Percentiles rank a stretch among this genome's conserved stretches.
Conservation (phyloP, 257 asterid species). For the Nicotiana undulata region DNA sequence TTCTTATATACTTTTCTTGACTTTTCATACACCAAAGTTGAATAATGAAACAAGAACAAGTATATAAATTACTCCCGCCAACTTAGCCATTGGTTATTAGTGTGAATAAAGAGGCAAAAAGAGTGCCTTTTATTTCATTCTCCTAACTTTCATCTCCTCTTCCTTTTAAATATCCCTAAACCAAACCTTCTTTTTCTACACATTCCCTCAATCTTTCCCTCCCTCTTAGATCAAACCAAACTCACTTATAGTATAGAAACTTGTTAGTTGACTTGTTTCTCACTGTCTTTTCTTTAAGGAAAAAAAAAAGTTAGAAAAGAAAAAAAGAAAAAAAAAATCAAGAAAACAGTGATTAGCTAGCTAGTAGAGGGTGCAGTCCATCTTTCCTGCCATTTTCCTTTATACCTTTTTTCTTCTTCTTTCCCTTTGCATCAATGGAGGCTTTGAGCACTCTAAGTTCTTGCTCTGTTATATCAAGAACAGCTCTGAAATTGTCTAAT, state of each 20-base stretch:
- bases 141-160: conserved; percentile 73
- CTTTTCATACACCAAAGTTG: not conserved
- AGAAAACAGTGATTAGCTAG: conserved; percentile 25
- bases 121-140: conserved; percentile 56
- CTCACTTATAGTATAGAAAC: conserved; percentile 40
- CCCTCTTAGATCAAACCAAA: conserved; percentile 64
- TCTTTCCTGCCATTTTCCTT: conserved; percentile 19
- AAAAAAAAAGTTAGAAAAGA: not conserved
- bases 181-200: conserved; percentile 30
- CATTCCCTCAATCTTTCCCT: conserved; percentile 25
- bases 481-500: not conserved
- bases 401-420: conserved; percentile 7
- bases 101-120: conserved; percentile 57
- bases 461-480: conserved; percentile 28
- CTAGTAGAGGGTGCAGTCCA: conserved; percentile 19
- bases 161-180: conserved; percentile 30
- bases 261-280: conserved; percentile 41
- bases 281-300: not conserved
- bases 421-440: conserved; percentile 46
- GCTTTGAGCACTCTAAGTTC: conserved; percentile 44
- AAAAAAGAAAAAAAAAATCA: not conserved
- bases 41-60: conserved; percentile 6
- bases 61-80: conserved; percentile 24
- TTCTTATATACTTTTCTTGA: conserved; percentile 4
- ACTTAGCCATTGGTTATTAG: conserved; percentile 31